A percentile compares a stretch with the other conserved stretches of the same genome.
phyloP scores from a whole-genome alignment of 164 flowering plant genomes.

The Vitis cinerea region DNA sequence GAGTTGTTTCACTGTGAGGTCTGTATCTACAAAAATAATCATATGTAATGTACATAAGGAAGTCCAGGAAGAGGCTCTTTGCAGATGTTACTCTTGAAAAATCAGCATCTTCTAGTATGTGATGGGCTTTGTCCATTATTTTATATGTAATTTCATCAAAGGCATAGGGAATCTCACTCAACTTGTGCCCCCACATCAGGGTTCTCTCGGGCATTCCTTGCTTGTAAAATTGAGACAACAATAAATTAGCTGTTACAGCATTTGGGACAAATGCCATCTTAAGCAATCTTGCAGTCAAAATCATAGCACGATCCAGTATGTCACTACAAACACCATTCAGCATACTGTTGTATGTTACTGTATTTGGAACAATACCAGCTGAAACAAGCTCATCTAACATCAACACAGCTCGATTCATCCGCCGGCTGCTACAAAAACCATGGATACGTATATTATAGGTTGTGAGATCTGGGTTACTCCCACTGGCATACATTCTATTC shows the following conservation, averaged over 20 bases:
- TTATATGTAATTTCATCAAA: constrained; percentile 63
- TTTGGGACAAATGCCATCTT: constrained; percentile 87
- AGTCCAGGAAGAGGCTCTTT: constrained; percentile 69
- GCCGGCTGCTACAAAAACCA: constrained; percentile 46
- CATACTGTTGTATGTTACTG: constrained; percentile 85
- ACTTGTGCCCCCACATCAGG: constrained; percentile 67
- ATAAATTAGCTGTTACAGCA: constrained; percentile 59
- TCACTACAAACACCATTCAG: constrained; percentile 72
- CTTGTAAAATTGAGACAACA: constrained; percentile 74
- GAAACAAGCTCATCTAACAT: constrained; percentile 73
- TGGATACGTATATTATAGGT: constrained; percentile 78
- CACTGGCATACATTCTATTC: constrained; percentile 47
- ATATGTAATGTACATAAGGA: constrained; percentile 80
- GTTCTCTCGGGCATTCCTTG: constrained; percentile 76
- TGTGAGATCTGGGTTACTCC: constrained; percentile 70
- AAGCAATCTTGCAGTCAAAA: constrained; percentile 71
- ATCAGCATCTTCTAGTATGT: constrained; percentile 26
- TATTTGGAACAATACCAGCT: constrained; percentile 64
- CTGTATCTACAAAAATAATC: constrained; percentile 50
- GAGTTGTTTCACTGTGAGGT: constrained; percentile 13
- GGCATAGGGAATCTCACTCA: constrained; percentile 49
- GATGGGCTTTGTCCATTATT: constrained; percentile 55
- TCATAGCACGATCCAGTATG: constrained; percentile 70
- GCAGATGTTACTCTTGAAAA: constrained; percentile 29
- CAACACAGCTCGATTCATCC: constrained; percentile 59